These are phyloP conservation scores for Cytidiella melzeri DNA, from an alignment of 768 basidiomycete genomes.

Conservation along the genomic window DNA sequence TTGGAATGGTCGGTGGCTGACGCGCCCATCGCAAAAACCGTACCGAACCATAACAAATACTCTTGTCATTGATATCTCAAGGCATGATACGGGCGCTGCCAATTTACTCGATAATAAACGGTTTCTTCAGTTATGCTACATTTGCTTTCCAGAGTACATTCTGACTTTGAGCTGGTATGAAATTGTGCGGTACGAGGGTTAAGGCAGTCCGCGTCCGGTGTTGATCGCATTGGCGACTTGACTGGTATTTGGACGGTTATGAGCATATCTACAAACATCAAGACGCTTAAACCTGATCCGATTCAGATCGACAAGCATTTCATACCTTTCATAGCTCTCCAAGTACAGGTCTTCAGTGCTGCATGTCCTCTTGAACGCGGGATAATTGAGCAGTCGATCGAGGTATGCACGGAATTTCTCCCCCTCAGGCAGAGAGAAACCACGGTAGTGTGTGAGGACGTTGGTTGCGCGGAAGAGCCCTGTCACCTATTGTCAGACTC, in stretches of 20 bases:
- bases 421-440: constrained; percentile 49
- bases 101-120: too few species aligned
- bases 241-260: constrained; percentile 72
- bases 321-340: constrained; percentile 66
- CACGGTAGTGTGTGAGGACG: constrained; percentile 62
- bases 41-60: too few species aligned
- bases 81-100: too few species aligned
- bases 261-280: constrained; percentile 52
- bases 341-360: constrained; percentile 62
- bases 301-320: background rate
- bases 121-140: too few species aligned
- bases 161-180: too few species aligned
- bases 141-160: too few species aligned
- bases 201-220: constrained; percentile 55
- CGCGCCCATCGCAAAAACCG: too few species aligned
- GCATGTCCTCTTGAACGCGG: constrained; percentile 60
- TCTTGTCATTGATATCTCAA: too few species aligned
- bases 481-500: constrained; percentile 22
- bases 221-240: constrained; percentile 75
- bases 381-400: constrained; percentile 48
- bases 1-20: too few species aligned
- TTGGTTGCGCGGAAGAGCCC: constrained; percentile 65
- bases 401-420: constrained; percentile 48
- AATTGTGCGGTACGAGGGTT: too few species aligned
- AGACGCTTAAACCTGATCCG: too few species aligned